These are phyloP conservation scores for Kalanchoe fedtschenkoi DNA, from an alignment of 164 flowering plant genomes.

Conservation along the genomic window DNA sequence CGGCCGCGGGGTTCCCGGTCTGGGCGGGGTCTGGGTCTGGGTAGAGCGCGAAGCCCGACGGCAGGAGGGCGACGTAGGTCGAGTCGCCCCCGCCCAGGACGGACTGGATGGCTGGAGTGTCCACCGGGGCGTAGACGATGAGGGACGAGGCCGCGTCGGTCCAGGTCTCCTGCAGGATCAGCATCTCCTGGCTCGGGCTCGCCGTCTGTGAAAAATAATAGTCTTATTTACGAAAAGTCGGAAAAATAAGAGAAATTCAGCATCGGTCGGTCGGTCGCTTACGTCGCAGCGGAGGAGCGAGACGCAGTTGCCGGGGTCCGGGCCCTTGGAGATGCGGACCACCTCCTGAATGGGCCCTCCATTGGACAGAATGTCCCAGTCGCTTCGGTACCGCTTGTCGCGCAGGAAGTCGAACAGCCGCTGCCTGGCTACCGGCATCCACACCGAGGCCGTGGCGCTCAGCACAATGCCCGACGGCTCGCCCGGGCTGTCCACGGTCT, in stretches of 20 bases:
- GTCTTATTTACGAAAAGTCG: neutral
- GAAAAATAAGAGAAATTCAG: neutral
- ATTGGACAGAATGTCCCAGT: conserved; percentile 74
- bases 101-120: conserved; percentile 17
- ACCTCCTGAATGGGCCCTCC: conserved; percentile 57
- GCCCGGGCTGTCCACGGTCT: conserved; percentile 41
- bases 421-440: conserved; percentile 55
- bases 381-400: conserved; percentile 25
- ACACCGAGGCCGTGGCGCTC: conserved; percentile 62
- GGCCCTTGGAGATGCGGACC: conserved; percentile 49
- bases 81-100: conserved; percentile 49
- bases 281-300: conserved; percentile 38
- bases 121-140: conserved; percentile 44
- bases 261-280: conserved; percentile 10
- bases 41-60: conserved; percentile 49
- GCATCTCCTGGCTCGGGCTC: conserved; percentile 22
- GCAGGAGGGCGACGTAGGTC: conserved; percentile 31
- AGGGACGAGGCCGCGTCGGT: conserved; percentile 29
- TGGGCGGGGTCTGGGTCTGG: conserved; percentile 19
- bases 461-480: conserved; percentile 62
- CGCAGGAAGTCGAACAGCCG: conserved; percentile 53
- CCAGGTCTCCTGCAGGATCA: conserved; percentile 51
- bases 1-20: conserved; percentile 9
- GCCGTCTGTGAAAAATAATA: conserved; percentile 13
- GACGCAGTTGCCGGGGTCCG: conserved; percentile 45